A percentile compares a stretch with the other conserved stretches of the same genome.
Conservation (phyloP, 148 eudicot genomes). For the Pouteria glomerata region DNA sequence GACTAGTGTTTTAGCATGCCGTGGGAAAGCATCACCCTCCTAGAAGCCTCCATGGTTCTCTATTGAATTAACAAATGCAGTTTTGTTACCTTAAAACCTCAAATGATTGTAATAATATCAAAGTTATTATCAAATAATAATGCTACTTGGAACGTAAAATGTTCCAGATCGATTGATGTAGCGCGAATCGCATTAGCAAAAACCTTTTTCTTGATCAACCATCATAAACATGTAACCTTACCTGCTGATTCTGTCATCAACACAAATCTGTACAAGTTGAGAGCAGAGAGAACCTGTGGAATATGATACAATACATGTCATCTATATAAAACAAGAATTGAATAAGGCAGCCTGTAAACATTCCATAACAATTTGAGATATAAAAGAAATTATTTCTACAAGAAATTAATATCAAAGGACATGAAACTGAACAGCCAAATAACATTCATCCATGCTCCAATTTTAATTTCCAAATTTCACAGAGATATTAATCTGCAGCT, state of each 20-base stretch:
- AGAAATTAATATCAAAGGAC: neutral
- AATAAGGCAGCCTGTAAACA: neutral
- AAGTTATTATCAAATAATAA: too few relatives aligned
- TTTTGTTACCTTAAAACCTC: too few relatives aligned
- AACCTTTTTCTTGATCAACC: neutral
- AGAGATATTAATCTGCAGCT: neutral
- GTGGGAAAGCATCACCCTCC: too few relatives aligned
- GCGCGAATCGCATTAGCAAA: neutral
- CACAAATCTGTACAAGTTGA: conserved; percentile 82
- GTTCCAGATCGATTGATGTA: too few relatives aligned
- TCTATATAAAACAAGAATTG: neutral
- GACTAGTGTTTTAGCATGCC: too few relatives aligned
- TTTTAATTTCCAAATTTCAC: neutral
- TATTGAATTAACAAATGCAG: too few relatives aligned
- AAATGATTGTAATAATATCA: too few relatives aligned
- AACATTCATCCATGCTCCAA: neutral
- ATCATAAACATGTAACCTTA: conserved; percentile 18
- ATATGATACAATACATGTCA: conserved; percentile 11
- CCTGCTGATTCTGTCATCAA: conserved; percentile 77
- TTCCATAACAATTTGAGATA: neutral
- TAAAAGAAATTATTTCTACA: neutral
- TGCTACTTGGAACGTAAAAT: too few relatives aligned
- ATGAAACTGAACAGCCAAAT: neutral
- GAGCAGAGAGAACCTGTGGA: conserved; percentile 81
- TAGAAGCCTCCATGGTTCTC: too few relatives aligned